Evolutionary conservation across 1,284 basidiomycete species (phyloP), one percentile per base, ranked within the genome.

Genomic region (Moesziomyces antarcticus): DNA sequence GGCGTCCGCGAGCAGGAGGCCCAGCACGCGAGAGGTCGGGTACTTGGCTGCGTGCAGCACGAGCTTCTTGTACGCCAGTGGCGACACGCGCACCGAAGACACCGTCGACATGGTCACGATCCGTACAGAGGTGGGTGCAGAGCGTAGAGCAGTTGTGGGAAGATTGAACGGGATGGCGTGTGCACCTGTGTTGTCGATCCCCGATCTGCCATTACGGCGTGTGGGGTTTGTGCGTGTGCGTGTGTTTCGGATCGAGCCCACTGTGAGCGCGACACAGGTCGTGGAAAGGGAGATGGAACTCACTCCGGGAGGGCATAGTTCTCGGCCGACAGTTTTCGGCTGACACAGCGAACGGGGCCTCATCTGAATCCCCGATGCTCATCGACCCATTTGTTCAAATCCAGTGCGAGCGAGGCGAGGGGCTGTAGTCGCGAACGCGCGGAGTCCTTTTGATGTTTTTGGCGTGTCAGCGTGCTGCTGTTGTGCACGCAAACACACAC

Each of bases 21-120:
- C 73, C 20, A 64, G 50, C 6, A 75, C 73, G 21, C 60, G 56
- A 3, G 59, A 57, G n/a, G 67, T 57, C 11, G 73, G 73, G 40
- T 75, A 71, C 44, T 75, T 75, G 37, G 73, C 68, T 3, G 63
- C 44, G 41, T 75, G 73, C 40, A 71, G 43, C 20, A 75, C 24
- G 41, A 75, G 60, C 54, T 67, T 75, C 51, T 71, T 63, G 61
- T 75, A 75, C 18, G 73, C 63, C 7, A 66, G 49, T 27, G 62
- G 62, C 18, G 57, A 65, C 41, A 74, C 48, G 42, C 20, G 55
- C n/a, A 50, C 52, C 13, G 56, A 41, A 3, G 63, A 49, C 24
- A 56, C 46, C 35, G 60, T 42, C 40, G 69, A 65, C 69, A 66
- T 69, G 22, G 14, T 49, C 5, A 3, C 2, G 37, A 40, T 33